Evolutionary conservation across 2,329 filamentous ascomycete genomes (phyloP).

Genomic region (Macrophomina phaseolina): DNA sequence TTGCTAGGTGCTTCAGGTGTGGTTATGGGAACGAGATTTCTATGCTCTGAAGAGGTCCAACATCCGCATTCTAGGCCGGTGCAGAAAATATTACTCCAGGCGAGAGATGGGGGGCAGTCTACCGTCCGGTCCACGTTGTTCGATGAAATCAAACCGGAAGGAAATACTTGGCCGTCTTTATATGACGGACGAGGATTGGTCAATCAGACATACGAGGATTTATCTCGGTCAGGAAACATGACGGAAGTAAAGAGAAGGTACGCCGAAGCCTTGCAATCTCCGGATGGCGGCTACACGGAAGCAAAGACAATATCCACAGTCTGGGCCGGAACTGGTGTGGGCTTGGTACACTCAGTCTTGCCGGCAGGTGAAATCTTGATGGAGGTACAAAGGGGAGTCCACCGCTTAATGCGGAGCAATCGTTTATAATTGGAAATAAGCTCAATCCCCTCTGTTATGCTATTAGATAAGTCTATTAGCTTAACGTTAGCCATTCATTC

Average conservation of each 20-base stretch:
- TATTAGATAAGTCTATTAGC: no score
- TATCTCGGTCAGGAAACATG: constrained; percentile 44
- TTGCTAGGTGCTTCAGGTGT: constrained; percentile 59
- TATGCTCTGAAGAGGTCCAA: constrained; percentile 57
- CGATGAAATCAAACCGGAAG: constrained; percentile 55
- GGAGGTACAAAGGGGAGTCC: constrained; percentile 49
- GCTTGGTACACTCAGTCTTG: constrained; percentile 59
- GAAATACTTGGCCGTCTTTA: constrained; percentile 57
- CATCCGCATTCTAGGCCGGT: constrained; percentile 56
- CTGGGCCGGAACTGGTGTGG: constrained; percentile 67
- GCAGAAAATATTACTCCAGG: constrained; percentile 43
- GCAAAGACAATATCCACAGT: constrained; percentile 53
- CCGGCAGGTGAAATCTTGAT: constrained; percentile 59
- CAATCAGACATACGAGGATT: constrained; percentile 59
- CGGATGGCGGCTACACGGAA: constrained; percentile 57
- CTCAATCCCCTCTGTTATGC: no score
- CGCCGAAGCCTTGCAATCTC: constrained; percentile 51
- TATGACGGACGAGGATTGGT: constrained; percentile 64
- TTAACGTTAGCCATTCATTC: no score
- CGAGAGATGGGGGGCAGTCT: constrained; percentile 56
- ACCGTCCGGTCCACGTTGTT: constrained; percentile 59
- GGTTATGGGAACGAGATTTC: constrained; percentile 68
- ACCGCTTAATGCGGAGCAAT: no score
- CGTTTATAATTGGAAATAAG: no score
- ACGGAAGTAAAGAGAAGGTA: constrained; percentile 53